A percentile compares a stretch with the other conserved stretches of the same genome.
Evolutionary conservation across 805 yeast genomes (phyloP).

Genomic region (Saccharomyces mikatae): DNA sequence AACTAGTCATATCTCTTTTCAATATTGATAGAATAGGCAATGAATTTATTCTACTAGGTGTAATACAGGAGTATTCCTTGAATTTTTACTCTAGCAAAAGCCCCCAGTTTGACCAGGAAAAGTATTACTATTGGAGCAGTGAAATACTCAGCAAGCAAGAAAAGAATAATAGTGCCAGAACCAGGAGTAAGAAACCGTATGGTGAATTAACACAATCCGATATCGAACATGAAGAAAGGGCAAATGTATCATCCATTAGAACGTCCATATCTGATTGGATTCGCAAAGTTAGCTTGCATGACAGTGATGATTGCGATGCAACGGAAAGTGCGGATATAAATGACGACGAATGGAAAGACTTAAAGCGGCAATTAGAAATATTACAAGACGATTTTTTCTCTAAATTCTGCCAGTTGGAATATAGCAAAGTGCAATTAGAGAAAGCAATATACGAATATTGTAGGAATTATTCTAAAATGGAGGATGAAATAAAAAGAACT

Average conservation of each 20-base stretch:
- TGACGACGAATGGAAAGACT: constrained; percentile 6
- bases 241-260: background rate
- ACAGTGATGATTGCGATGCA: background rate
- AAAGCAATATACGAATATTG: constrained; percentile 7
- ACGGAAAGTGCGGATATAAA: background rate
- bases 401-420: constrained; percentile 9
- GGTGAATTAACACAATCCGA: constrained; percentile 12
- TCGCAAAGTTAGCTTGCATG: constrained; percentile 5
- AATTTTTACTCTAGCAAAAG: background rate
- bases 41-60: constrained; percentile 15
- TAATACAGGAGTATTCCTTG: constrained; percentile 15
- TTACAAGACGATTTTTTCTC: constrained; percentile 5
- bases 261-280: constrained; percentile 7
- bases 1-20: constrained; percentile 23
- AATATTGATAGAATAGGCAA: constrained; percentile 32
- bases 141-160: constrained; percentile 5
- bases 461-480: constrained; percentile 2
- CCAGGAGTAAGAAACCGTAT: constrained; percentile 10
- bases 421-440: constrained; percentile 13
- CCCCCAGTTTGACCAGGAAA: constrained; percentile 4
- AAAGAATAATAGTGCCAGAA: constrained; percentile 1
- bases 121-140: constrained; percentile 10
- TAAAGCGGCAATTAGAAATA: constrained; percentile 12
- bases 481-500: constrained; percentile 1
- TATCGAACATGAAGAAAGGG: background rate